Evolutionary conservation across 148 eudicot genomes (phyloP), one percentile per base, ranked within the genome.

Genomic region (Chenopodium formosanum): DNA sequence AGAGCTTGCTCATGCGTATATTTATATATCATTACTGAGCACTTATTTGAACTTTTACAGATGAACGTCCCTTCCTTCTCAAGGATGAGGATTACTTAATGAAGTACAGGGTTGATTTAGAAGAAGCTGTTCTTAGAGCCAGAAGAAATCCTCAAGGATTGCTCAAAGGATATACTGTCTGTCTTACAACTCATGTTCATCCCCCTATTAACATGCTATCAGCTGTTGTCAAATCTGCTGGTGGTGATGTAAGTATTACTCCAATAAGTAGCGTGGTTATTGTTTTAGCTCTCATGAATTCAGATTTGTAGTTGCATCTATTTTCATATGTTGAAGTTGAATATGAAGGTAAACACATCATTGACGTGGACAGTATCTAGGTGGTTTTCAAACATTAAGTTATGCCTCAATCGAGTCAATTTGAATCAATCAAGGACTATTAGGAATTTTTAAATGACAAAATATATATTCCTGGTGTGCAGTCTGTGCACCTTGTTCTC

Each of bases 41-140:
- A 79, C 47, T 37, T 46, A 27, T 50, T 52, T 2, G 0, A 34
- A 78, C 56, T 74, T 70, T 80, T 80, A 74, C 93, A 94, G 98
- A 94, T 90, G 98, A 93, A 83, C 83, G 62, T 79, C 92, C 93
- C 53, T 94, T 88, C 82, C 78, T 93, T 85, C 78, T 93, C 56
- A 82, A 88, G 65, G 98, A 94, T 76, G 89, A 89, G 73, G 94
- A 90, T 22, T 94, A 91, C 74, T 80, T 79, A 76, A 73, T 44
- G 66, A 94, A 86, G 85, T 91, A 84, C 84, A 89, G 90, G 86
- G 87, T 75, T 68, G 94, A 91, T 80, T 82, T 94, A 48, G 86
- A 90, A 80, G 85, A 74, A 72, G 91, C 95, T 81, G 93, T 93
- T 84, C 89, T 85, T 77, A 90, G 90, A 87, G 95, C 95, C 63